Evolutionary conservation across 2,329 filamentous ascomycete species (phyloP), one percentile per base, ranked within the genome.

Genomic region (Venturia oleaginea): DNA sequence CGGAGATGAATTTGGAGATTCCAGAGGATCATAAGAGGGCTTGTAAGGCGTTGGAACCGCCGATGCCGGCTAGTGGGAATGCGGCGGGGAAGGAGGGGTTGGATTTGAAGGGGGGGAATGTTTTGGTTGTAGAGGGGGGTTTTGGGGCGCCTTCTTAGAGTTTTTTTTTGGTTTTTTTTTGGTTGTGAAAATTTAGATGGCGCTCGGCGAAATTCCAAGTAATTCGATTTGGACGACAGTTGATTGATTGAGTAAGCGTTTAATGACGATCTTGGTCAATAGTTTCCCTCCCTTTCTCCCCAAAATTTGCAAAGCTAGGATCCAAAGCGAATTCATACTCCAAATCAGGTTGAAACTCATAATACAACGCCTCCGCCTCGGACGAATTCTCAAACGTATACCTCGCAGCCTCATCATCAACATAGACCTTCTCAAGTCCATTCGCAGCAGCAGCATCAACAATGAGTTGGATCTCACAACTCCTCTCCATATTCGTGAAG

Each of bases 1-100:
- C 92, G 70, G 77, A 75, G 0, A 83, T 95, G 27, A 27, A 27
- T 4, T 27, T 62, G 13, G 27, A 13, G 19, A 32, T 62, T 48
- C 89, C 90, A 0, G 72, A 79, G 34, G 81, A 86, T 66, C 85
- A 89, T 69, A 76, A 81, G 46, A 81, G 83, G 8, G 82, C 76
- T 3, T 93, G 90, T 72, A 75, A 76, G 6, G 81, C 78, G 0
- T 78, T 73, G 0, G 24, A 8, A 6, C 74, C 84, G 0, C 79
- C 83, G 7, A 74, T 85, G 0, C 79, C 83, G 0, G 82, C 76
- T 0, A 70, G 71, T 3, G 91, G 91, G 5, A 94, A 94, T 70
- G 91, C 90, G 0, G 91, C 89, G 0, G 91, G 81, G 0, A 91
- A 92, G 70, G 86, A 83, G 0, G 73, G 30, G 34, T n/a, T 63